phyloP scores from a whole-genome alignment of 2,329 filamentous ascomycete species.

The Leptographium radiaticola region DNA sequence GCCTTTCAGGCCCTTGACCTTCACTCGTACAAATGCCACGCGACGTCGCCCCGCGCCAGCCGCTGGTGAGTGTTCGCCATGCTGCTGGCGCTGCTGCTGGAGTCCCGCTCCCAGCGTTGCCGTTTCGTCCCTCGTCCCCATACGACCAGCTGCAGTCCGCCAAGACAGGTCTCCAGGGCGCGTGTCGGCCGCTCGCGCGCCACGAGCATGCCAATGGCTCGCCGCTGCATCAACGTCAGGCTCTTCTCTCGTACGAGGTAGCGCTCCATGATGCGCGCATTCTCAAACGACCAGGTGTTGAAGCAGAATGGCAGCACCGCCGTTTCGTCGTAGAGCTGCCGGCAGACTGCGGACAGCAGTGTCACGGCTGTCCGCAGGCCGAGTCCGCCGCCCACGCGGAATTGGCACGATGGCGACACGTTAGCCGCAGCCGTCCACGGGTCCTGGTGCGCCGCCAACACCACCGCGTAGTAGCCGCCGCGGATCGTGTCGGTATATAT shows the following conservation, averaged over 20 bases:
- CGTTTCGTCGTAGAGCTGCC: slow-evolving; percentile 24
- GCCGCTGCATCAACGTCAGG: slow-evolving; percentile 17
- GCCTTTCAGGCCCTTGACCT: no score
- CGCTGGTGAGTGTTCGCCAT: background rate
- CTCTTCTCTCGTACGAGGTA: slow-evolving; percentile 19
- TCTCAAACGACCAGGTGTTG: slow-evolving; percentile 22
- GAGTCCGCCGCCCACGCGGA: background rate
- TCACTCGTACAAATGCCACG: background rate
- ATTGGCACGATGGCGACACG: background rate
- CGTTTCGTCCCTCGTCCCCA: slow-evolving; percentile 8
- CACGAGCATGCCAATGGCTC: slow-evolving; percentile 19
- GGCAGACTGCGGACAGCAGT: slow-evolving; percentile 20
- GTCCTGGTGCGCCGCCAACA: slow-evolving; percentile 15
- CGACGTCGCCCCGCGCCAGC: background rate
- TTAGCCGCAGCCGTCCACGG: slow-evolving; percentile 14
- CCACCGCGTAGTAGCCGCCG: slow-evolving; percentile 17
- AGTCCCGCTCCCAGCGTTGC: slow-evolving; percentile 4
- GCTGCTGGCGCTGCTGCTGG: background rate
- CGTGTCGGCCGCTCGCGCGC: slow-evolving; percentile 15
- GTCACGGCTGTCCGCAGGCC: slow-evolving; percentile 14
- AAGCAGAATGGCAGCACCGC: slow-evolving; percentile 20
- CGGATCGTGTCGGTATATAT: background rate
- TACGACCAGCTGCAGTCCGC: slow-evolving; percentile 17
- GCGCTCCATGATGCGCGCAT: slow-evolving; percentile 19
- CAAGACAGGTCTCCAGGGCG: slow-evolving; percentile 16